Conservation (phyloP, 768 basidiomycete genomes). For the Lentinula edodes region DNA sequence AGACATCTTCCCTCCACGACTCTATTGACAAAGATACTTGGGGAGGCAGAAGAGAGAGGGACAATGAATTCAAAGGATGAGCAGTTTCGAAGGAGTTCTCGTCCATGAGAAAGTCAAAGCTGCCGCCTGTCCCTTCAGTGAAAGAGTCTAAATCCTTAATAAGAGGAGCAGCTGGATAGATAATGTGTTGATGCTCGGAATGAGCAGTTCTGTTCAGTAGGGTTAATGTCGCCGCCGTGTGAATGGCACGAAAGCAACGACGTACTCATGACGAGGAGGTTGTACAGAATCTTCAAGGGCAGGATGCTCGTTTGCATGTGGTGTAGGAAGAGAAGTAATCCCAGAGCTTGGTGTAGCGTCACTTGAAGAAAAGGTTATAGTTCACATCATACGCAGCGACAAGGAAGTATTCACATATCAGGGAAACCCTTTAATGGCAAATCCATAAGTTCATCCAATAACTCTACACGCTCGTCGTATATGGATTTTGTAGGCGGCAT, state of each 20-base stretch:
- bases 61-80: slow-evolving; percentile 24
- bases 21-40: slow-evolving; percentile 25
- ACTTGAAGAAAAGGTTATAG: slow-evolving; percentile 13
- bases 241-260: slow-evolving; percentile 1
- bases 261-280: slow-evolving; percentile 7
- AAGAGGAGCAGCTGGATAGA: slow-evolving; percentile 37
- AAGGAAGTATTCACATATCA: slow-evolving; percentile 12
- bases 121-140: slow-evolving; percentile 52
- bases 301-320: slow-evolving; percentile 7
- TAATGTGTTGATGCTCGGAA: slow-evolving; percentile 17
- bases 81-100: slow-evolving; percentile 31
- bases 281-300: slow-evolving; percentile 8
- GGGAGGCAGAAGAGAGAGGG: slow-evolving; percentile 25
- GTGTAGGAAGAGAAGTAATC: slow-evolving; percentile 28
- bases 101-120: slow-evolving; percentile 41
- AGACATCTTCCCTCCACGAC: slow-evolving; percentile 39
- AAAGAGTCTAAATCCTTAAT: slow-evolving; percentile 56
- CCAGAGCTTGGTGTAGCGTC: slow-evolving; percentile 27
- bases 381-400: slow-evolving; percentile 6
- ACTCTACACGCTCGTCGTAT: slow-evolving; percentile 4
- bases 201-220: slow-evolving; percentile 19
- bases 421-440: slow-evolving; percentile 16
- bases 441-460: slow-evolving; percentile 15
- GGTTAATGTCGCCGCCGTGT: neutral
- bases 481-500: neutral